These are phyloP conservation scores for Tagetes patula DNA, from an alignment of 129 eudicot species.

Conservation along the genomic window DNA sequence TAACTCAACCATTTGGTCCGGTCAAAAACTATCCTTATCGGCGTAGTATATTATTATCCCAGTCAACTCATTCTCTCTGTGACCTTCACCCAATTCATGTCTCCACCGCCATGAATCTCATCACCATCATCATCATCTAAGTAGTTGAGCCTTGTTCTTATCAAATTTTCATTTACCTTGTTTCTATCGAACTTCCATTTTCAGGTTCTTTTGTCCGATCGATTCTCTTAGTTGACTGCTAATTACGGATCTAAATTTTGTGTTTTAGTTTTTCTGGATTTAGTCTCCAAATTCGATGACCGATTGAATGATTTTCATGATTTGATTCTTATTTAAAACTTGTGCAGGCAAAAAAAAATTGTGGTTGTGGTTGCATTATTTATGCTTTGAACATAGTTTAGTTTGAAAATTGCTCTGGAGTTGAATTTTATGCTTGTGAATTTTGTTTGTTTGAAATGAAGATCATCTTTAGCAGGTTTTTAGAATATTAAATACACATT, in stretches of 20 bases:
- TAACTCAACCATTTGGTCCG: not conserved
- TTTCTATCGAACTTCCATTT: not conserved
- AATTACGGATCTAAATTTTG: not conserved
- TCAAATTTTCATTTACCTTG: no score
- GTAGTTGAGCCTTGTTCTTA: not conserved
- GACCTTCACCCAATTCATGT: slow-evolving; percentile 1
- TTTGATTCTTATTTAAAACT: not conserved
- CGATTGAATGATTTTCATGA: slow-evolving; percentile 5
- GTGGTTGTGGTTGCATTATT: slow-evolving; percentile 5
- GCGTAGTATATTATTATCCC: not conserved
- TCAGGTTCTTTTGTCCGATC: not conserved
- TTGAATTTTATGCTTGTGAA: not conserved
- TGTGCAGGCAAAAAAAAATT: not conserved
- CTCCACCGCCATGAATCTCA: slow-evolving; percentile 11
- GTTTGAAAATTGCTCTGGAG: not conserved
- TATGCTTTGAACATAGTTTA: slow-evolving; percentile 5
- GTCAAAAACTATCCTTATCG: not conserved
- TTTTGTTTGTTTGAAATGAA: not conserved
- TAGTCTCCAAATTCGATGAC: slow-evolving; percentile 9
- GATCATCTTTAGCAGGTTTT: not conserved
- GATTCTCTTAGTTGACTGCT: not conserved
- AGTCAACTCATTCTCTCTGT: not conserved
- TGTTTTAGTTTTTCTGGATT: slow-evolving; percentile 8
- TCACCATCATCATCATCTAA: not conserved
- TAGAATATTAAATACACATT: not conserved